Conservation (phyloP, 495 filamentous ascomycete species). For the Umbilicaria muhlenbergii region DNA sequence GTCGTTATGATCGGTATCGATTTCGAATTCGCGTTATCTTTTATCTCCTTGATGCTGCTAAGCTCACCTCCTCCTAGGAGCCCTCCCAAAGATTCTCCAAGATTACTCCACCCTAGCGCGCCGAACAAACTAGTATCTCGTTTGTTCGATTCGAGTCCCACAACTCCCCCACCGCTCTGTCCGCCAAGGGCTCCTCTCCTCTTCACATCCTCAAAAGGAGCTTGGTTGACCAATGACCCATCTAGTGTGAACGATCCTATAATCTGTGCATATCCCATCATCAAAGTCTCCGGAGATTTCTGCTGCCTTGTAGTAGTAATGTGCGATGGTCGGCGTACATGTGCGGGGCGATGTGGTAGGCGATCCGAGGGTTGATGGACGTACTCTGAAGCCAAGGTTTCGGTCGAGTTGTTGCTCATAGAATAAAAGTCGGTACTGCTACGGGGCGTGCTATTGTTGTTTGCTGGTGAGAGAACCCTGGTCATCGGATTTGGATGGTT, state of each 20-base stretch:
- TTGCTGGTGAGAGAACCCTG: constrained; percentile 57
- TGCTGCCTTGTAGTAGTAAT: constrained; percentile 28
- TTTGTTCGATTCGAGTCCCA: constrained; percentile 62
- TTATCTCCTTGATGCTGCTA: constrained; percentile 89
- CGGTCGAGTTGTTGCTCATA: constrained; percentile 80
- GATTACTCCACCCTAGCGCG: constrained; percentile 72
- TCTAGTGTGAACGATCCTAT: constrained; percentile 83
- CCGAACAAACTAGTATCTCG: constrained; percentile 67
- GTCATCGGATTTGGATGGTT: constrained; percentile 47
- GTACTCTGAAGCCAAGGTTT: constrained; percentile 88
- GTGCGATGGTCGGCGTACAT: constrained; percentile 47
- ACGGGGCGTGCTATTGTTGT: constrained; percentile 48
- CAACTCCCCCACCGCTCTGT: constrained; percentile 63
- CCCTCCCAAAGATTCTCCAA: constrained; percentile 79
- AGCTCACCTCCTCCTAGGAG: constrained; percentile 71
- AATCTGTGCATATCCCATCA: constrained; percentile 98
- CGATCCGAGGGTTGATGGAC: constrained; percentile 44
- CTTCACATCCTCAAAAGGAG: constrained; percentile 89
- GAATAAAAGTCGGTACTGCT: constrained; percentile 94
- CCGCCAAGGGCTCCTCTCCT: constrained; percentile 80
- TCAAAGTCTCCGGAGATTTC: constrained; percentile 54
- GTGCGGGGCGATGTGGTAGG: constrained; percentile 30
- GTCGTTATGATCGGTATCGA: constrained; percentile 82
- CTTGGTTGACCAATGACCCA: constrained; percentile 77
- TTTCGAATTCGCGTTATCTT: constrained; percentile 60